These are phyloP conservation scores for Carpinus fangiana DNA, from an alignment of 306 rosid species.

Conservation along the genomic window DNA sequence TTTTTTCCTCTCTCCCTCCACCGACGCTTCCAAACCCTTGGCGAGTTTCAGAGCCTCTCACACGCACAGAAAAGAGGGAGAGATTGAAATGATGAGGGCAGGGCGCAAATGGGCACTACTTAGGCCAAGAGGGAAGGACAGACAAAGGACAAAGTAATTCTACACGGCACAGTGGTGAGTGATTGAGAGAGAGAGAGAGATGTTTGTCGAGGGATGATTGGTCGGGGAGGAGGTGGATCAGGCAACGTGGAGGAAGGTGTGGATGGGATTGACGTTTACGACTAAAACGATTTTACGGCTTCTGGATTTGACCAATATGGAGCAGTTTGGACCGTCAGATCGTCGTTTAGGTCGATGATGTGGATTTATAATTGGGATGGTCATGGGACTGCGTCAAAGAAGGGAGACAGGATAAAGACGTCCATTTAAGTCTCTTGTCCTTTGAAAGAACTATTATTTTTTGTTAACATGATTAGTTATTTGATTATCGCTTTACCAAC, in stretches of 20 bases:
- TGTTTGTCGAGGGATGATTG: neutral
- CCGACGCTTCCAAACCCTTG: neutral
- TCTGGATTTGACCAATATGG: neutral
- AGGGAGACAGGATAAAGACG: neutral
- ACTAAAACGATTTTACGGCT: neutral
- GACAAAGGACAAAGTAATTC: neutral
- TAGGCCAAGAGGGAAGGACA: neutral
- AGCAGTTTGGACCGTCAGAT: conserved; percentile 4
- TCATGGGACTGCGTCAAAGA: neutral
- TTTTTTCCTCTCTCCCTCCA: neutral
- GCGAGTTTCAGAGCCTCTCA: neutral
- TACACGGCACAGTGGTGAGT: neutral
- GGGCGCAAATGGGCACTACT: neutral
- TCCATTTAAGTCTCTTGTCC: neutral
- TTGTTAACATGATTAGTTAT: no score
- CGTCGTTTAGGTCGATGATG: neutral
- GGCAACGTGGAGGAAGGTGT: neutral
- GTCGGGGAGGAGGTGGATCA: neutral
- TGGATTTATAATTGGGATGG: neutral
- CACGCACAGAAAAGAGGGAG: neutral
- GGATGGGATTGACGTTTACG: neutral
- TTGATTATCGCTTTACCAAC: no score
- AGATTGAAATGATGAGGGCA: neutral
- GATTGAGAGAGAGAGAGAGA: neutral
- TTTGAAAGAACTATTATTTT: no score